Conservation (phyloP, 768 basidiomycete genomes). For the Cystofilobasidium bisporidii region DNA sequence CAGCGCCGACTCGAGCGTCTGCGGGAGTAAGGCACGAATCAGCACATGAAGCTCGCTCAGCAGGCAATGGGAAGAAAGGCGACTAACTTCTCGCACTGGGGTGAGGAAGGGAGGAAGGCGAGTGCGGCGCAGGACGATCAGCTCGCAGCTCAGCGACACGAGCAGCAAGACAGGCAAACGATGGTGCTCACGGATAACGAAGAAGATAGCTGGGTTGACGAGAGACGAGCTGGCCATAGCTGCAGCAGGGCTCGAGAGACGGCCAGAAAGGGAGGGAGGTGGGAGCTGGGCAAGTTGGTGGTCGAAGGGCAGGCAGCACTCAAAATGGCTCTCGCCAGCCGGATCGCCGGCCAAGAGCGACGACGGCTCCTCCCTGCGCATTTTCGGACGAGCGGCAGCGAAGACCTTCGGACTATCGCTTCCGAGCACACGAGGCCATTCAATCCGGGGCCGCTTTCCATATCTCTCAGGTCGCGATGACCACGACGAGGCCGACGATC, state of each 20-base stretch:
- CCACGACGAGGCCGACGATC: background rate
- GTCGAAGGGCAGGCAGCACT: no score
- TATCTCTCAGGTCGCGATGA: background rate
- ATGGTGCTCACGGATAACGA: background rate
- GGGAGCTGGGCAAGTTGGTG: no score
- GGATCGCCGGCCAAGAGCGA: no score
- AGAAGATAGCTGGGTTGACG: background rate
- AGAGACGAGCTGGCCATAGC: no score
- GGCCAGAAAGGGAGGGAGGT: no score
- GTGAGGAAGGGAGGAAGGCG: background rate
- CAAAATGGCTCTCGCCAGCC: no score
- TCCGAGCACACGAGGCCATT: no score
- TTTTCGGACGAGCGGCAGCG: background rate
- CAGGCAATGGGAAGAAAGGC: background rate
- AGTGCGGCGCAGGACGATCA: background rate
- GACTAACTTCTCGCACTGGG: background rate
- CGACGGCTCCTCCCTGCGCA: no score
- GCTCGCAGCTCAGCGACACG: background rate
- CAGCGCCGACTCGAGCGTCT: slow-evolving; percentile 21
- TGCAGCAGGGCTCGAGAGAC: no score
- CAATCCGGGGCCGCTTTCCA: no score
- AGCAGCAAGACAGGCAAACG: background rate
- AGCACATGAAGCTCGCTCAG: background rate
- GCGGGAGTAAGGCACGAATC: background rate
- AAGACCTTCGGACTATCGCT: no score